These are phyloP conservation scores for Ricinus communis DNA, from an alignment of 345 rosid genomes.

Conservation along the genomic window DNA sequence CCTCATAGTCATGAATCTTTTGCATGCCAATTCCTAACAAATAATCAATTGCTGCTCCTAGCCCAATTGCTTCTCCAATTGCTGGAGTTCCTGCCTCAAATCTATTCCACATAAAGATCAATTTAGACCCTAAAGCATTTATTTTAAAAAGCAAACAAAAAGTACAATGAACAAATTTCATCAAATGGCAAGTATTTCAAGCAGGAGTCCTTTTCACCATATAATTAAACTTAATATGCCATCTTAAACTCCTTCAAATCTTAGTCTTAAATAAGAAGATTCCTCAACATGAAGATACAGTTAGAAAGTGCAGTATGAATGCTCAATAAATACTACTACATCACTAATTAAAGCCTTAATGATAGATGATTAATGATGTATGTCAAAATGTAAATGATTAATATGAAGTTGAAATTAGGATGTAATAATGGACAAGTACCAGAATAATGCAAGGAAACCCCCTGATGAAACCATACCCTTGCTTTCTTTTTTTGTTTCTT, in stretches of 20 bases:
- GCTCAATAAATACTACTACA: neutral
- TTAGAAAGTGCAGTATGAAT: neutral
- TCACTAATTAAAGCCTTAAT: neutral
- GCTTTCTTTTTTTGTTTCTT: too few species aligned
- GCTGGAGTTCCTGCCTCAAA: slow-evolving; percentile 99
- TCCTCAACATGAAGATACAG: neutral
- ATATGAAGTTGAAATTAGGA: neutral
- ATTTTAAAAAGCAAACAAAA: neutral
- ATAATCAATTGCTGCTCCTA: slow-evolving; percentile 95
- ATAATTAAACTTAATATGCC: neutral
- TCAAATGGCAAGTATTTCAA: slow-evolving; percentile 3
- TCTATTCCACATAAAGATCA: slow-evolving; percentile 39
- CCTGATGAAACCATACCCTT: too few species aligned
- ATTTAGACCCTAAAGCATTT: neutral
- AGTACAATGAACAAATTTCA: neutral
- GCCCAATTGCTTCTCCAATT: slow-evolving; percentile 90
- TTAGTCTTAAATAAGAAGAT: too few species aligned
- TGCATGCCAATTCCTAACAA: slow-evolving; percentile 78
- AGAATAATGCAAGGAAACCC: neutral
- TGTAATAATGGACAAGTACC: neutral
- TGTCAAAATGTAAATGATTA: neutral
- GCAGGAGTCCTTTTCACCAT: neutral
- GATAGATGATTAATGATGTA: neutral
- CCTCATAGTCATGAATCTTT: slow-evolving; percentile 86
- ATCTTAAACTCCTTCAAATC: too few species aligned